Conservation (phyloP, 2,329 filamentous ascomycete genomes). For the Colletotrichum lupini region DNA sequence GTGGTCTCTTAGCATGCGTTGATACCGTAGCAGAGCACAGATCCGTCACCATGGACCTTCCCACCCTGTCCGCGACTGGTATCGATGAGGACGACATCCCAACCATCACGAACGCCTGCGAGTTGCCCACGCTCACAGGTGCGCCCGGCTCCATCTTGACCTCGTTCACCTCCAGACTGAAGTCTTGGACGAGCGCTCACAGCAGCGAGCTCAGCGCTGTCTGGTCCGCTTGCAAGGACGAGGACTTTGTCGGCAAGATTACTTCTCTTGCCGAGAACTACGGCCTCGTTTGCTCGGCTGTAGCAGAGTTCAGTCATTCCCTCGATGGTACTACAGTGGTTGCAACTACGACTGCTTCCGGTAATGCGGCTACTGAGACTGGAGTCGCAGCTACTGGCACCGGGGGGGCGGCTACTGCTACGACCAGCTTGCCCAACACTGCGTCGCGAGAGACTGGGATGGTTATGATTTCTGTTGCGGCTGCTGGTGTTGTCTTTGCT, state of each 20-base stretch:
- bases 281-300: neutral
- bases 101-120: neutral
- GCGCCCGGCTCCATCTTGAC: neutral
- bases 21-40: neutral
- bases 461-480: neutral
- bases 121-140: neutral
- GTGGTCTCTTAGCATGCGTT: neutral
- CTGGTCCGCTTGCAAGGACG: neutral
- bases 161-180: neutral
- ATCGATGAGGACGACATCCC: neutral
- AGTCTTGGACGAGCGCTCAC: neutral
- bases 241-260: neutral
- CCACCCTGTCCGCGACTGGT: neutral
- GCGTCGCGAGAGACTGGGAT: neutral
- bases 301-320: neutral
- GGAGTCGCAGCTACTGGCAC: neutral
- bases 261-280: neutral
- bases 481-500: neutral
- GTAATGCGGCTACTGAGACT: neutral
- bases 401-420: neutral
- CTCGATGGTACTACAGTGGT: neutral
- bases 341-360: neutral
- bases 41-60: neutral
- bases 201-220: neutral
- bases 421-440: neutral